A percentile compares a stretch with the other conserved stretches of the same genome.
These are phyloP conservation scores for Amanita fuliginea DNA, from an alignment of 768 basidiomycete genomes.

Conservation along the genomic window DNA sequence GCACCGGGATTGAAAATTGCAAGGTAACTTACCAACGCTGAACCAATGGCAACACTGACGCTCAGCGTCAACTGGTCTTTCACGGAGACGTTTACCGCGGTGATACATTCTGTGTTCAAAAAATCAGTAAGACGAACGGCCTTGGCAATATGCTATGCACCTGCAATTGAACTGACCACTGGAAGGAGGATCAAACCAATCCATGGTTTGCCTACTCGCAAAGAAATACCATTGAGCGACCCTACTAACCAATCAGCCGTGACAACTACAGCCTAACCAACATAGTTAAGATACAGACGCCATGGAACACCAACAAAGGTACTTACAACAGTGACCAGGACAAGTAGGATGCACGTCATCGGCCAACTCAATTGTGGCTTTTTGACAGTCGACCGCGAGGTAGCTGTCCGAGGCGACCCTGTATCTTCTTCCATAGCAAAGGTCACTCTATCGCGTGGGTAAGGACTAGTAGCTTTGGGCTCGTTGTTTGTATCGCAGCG, in stretches of 20 bases:
- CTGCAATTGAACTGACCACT: slow-evolving; percentile 70
- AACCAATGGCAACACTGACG: slow-evolving; percentile 76
- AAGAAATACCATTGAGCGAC: slow-evolving; percentile 72
- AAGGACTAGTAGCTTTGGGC: neutral
- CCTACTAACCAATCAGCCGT: slow-evolving; percentile 66
- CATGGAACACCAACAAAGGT: slow-evolving; percentile 3
- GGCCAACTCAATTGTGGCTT: slow-evolving; percentile 49
- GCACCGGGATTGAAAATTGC: neutral
- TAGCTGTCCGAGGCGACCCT: neutral
- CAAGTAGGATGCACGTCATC: slow-evolving; percentile 43
- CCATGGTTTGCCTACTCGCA: slow-evolving; percentile 74
- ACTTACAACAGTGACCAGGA: slow-evolving; percentile 48
- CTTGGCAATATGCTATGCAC: slow-evolving; percentile 19
- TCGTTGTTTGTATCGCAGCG: neutral
- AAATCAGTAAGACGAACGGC: neutral
- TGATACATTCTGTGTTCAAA: slow-evolving; percentile 60
- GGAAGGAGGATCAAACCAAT: slow-evolving; percentile 84
- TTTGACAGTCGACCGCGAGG: slow-evolving; percentile 11
- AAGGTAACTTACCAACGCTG: slow-evolving; percentile 46
- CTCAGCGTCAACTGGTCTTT: slow-evolving; percentile 76
- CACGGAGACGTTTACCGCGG: slow-evolving; percentile 82
- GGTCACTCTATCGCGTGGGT: neutral
- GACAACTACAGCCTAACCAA: slow-evolving; percentile 36
- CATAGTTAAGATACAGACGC: neutral
- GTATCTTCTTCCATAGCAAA: neutral